Percentiles rank a stretch among this genome's conserved stretches.
Evolutionary conservation across 2,329 filamentous ascomycete species (phyloP).

Genomic region (Nakataea oryzae): DNA sequence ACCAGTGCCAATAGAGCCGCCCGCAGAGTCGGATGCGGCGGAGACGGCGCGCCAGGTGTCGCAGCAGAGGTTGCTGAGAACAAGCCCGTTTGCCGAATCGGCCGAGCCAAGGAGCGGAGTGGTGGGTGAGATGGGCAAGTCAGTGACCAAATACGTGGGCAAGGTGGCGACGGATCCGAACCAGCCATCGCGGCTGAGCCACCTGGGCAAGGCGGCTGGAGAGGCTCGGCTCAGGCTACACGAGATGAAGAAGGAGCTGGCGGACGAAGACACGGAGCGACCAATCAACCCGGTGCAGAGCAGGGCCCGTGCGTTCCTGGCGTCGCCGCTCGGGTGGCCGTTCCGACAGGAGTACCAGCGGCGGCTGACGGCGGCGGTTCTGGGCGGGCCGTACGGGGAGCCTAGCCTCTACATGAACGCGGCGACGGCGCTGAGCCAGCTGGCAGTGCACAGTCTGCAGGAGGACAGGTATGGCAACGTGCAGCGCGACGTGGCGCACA

Average conservation of each 20-base stretch:
- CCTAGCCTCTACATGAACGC: conserved; percentile 60
- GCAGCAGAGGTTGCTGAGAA: conserved; percentile 25
- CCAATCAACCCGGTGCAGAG: conserved; percentile 36
- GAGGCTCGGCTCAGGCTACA: conserved; percentile 37
- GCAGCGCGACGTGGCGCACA: conserved; percentile 65
- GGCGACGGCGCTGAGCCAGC: conserved; percentile 54
- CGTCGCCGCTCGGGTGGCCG: conserved; percentile 48
- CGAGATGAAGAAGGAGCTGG: conserved; percentile 44
- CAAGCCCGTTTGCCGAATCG: conserved; percentile 26
- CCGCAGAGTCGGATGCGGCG: conserved; percentile 5
- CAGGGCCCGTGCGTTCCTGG: conserved; percentile 33
- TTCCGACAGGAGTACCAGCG: conserved; percentile 63
- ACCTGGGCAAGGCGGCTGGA: conserved; percentile 36
- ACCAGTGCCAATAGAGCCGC: conserved; percentile 17
- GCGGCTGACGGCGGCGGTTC: conserved; percentile 54
- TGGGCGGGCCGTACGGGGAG: conserved; percentile 65
- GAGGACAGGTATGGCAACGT: conserved; percentile 84
- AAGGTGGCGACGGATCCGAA: conserved; percentile 35
- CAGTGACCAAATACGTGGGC: conserved; percentile 31
- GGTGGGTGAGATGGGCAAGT: not conserved
- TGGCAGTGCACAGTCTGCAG: conserved; percentile 62
- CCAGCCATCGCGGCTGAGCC: conserved; percentile 36
- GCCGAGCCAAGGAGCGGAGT: not conserved
- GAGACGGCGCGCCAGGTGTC: not conserved
- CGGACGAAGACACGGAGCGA: conserved; percentile 28